Base-by-base conservation (phyloP, 1,284 basidiomycete species). In the Cronartium quercuum region DNA sequence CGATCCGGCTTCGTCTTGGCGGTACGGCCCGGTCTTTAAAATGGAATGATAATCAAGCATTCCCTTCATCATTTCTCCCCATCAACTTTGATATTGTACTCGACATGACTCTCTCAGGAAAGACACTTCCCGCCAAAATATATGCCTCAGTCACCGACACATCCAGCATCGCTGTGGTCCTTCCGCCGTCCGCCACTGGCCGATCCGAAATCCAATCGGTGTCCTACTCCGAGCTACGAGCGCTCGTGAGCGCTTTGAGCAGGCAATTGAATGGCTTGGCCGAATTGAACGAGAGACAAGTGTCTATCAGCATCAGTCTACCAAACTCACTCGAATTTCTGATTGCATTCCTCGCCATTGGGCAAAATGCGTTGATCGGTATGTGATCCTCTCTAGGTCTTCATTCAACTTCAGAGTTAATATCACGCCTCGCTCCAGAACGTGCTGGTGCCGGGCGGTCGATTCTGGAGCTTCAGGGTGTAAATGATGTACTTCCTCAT, bases 241-340 rank as follows among this genome's bases (percentile, higher is more conserved):
- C 51, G 51, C 51, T 57, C 51, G 51, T 57, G 18, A 57, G 21
- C 51, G 18, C 51, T 21, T 29, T 57, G 21, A 57, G 51, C n/a
- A 57, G 51, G 7, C 51, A 57, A 57, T 57, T 57, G 51, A 57
- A 3, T 24, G 51, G 51, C 51, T 57, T 57, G 15, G 10, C 51
- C 29, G 37, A 62, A 62, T 13, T 62, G 18, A 62, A 38, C 29
- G 18, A 38, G 37, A 44, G 62, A 15, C 70, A 74, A 66, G 66
- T 41, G 10, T 57, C 63, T 55, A 37, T 74, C 70, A 42, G 47
- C 24, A 47, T 74, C 38, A 74, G 70, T 41, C 65, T 75, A 9
- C 42, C 24, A 41, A 75, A 75, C 65, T 75, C 71, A 13, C n/a
- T 75, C 57, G 71, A 75, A 60, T 75, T 67, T 42, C n/a, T 75